phyloP scores from a whole-genome alignment of 2,329 filamentous ascomycete genomes.

The Talaromyces albobiverticillius region DNA sequence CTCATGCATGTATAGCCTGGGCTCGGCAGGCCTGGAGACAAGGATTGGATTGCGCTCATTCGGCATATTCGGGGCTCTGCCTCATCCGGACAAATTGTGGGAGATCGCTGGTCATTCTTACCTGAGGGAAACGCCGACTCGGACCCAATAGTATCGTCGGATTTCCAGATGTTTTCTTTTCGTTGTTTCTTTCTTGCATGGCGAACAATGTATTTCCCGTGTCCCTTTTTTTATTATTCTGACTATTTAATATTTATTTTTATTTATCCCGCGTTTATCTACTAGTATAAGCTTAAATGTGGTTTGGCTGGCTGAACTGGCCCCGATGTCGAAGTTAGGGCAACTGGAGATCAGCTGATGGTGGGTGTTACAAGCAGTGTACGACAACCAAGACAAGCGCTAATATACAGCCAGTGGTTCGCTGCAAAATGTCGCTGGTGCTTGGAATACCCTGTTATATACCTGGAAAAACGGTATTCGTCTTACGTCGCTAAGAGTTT shows the following conservation, averaged over 20 bases:
- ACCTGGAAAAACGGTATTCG: not conserved
- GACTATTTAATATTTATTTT: not conserved
- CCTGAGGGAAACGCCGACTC: not conserved
- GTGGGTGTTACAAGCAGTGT: not conserved
- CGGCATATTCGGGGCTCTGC: slow-evolving; percentile 7
- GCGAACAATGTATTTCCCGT: not conserved
- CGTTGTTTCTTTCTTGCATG: not conserved
- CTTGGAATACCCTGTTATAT: not conserved
- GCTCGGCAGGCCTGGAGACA: not conserved
- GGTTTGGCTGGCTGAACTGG: slow-evolving; percentile 5
- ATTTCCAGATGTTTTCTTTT: not conserved
- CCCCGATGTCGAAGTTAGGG: not conserved
- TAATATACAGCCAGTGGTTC: not conserved
- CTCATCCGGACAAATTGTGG: slow-evolving; percentile 2
- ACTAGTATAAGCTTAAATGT: slow-evolving; percentile 7
- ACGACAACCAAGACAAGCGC: not conserved
- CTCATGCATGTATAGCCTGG: not conserved
- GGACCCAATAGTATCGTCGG: not conserved
- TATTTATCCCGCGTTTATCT: not conserved
- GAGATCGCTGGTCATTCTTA: not conserved
- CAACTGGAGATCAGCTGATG: not conserved
- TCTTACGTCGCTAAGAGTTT: not conserved
- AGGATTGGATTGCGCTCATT: not conserved
- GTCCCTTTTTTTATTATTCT: not conserved
- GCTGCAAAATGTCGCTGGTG: not conserved